These are phyloP conservation scores for Apiospora marii DNA, from an alignment of 2,329 filamentous ascomycete genomes.

Conservation along the genomic window DNA sequence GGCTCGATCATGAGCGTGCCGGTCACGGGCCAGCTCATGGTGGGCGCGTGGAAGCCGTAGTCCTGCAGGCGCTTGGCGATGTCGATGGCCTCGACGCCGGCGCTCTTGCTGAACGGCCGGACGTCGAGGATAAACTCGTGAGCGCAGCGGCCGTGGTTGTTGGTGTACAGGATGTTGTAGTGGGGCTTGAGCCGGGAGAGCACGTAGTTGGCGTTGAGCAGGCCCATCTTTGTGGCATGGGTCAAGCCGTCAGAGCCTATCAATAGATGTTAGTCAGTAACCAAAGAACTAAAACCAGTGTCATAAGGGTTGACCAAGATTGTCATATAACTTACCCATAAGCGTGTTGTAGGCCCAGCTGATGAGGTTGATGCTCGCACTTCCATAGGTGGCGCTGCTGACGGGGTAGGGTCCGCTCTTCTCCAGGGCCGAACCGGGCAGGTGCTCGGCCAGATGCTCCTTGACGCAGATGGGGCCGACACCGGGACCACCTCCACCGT, in stretches of 20 bases:
- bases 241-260: slow-evolving; percentile 75
- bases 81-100: slow-evolving; percentile 89
- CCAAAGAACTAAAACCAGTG: slow-evolving; percentile 23
- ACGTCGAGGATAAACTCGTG: slow-evolving; percentile 97
- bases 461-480: slow-evolving; percentile 95
- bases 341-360: slow-evolving; percentile 95
- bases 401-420: slow-evolving; percentile 69
- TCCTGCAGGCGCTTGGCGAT: slow-evolving; percentile 97
- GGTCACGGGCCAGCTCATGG: slow-evolving; percentile 95
- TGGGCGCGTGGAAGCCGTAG: slow-evolving; percentile 96
- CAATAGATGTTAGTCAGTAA: slow-evolving; percentile 28
- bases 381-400: slow-evolving; percentile 85
- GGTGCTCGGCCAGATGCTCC: slow-evolving; percentile 76
- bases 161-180: slow-evolving; percentile 94
- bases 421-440: slow-evolving; percentile 62
- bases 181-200: slow-evolving; percentile 84
- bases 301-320: not conserved
- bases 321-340: slow-evolving; percentile 70
- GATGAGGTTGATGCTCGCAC: slow-evolving; percentile 91
- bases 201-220: slow-evolving; percentile 98
- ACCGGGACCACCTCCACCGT: slow-evolving; percentile 92
- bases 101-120: slow-evolving; percentile 82
- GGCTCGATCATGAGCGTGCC: slow-evolving; percentile 99
- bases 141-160: slow-evolving; percentile 84
- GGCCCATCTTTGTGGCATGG: slow-evolving; percentile 87